Conservation (phyloP, 345 rosid genomes). For the Pugionium cornutum region DNA sequence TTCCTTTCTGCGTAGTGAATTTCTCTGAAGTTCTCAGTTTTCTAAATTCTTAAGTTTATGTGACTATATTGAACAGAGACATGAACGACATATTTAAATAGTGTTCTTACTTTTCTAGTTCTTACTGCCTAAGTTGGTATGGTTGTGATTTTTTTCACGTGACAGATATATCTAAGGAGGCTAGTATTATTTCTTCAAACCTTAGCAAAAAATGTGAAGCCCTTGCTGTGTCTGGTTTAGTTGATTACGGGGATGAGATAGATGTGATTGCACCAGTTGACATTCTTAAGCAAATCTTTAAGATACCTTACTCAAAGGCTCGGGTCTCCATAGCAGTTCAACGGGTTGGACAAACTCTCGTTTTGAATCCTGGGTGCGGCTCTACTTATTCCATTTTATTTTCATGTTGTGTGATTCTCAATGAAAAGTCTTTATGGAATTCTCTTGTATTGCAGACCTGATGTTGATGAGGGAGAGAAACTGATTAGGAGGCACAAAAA, state of each 20-base stretch:
- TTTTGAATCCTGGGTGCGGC: constrained; percentile 79
- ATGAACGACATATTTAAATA: background rate
- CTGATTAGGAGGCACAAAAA: constrained; percentile 68
- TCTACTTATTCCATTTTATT: background rate
- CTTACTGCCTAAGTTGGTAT: background rate
- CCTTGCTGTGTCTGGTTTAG: constrained; percentile 93
- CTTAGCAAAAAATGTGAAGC: constrained; percentile 80
- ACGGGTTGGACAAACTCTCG: constrained; percentile 89
- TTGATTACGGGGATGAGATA: constrained; percentile 90
- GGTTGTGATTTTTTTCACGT: constrained; percentile 19
- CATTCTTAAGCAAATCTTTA: constrained; percentile 90
- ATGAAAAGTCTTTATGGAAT: background rate
- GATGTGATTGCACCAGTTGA: constrained; percentile 91
- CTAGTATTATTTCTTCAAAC: constrained; percentile 61
- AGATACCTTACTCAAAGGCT: constrained; percentile 93
- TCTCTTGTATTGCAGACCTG: constrained; percentile 60
- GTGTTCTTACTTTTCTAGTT: background rate
- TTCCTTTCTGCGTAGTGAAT: background rate
- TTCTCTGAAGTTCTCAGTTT: background rate
- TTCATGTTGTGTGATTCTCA: background rate
- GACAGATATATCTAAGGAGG: constrained; percentile 72
- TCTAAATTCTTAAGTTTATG: background rate
- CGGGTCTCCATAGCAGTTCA: constrained; percentile 89
- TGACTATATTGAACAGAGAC: background rate
- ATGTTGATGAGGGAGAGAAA: constrained; percentile 89